Conservation (phyloP, 208 protist species). For the Crithidia bombi region DNA sequence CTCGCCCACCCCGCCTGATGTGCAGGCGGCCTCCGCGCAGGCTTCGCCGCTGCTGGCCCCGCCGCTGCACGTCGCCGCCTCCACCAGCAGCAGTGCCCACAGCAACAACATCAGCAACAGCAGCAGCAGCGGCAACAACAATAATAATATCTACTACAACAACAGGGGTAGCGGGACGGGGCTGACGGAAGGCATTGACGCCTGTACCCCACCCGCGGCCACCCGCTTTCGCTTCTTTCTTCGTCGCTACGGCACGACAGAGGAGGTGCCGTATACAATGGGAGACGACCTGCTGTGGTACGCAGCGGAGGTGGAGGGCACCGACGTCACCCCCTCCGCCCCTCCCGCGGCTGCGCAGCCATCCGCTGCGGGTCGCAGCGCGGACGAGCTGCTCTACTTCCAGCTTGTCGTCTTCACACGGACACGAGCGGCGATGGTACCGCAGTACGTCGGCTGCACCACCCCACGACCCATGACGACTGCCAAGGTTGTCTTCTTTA, state of each 20-base stretch:
- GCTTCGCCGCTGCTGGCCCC: slow-evolving; percentile 27
- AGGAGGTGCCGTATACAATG: slow-evolving; percentile 40
- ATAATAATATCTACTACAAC: not conserved
- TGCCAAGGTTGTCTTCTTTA: slow-evolving; percentile 64
- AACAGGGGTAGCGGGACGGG: not conserved
- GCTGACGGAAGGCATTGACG: no score
- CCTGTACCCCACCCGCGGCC: not conserved
- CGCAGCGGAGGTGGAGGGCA: slow-evolving; percentile 61
- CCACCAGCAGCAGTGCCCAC: not conserved
- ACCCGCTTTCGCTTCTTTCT: slow-evolving; percentile 59
- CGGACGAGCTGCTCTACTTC: slow-evolving; percentile 46
- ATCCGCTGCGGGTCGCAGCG: not conserved
- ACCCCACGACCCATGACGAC: slow-evolving; percentile 57
- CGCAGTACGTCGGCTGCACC: slow-evolving; percentile 81
- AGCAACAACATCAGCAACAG: not conserved
- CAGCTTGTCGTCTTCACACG: slow-evolving; percentile 75
- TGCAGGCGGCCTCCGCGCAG: slow-evolving; percentile 6
- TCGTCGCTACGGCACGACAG: slow-evolving; percentile 27
- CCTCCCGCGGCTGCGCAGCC: not conserved
- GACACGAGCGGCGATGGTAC: slow-evolving; percentile 47
- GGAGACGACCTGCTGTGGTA: slow-evolving; percentile 57
- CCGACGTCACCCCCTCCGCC: slow-evolving; percentile 21
- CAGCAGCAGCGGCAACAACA: not conserved
- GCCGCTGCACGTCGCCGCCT: not conserved
- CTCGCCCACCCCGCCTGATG: not conserved